Conservation (phyloP, 1,284 basidiomycete species). For the Cutaneotrichosporon arboriforme region DNA sequence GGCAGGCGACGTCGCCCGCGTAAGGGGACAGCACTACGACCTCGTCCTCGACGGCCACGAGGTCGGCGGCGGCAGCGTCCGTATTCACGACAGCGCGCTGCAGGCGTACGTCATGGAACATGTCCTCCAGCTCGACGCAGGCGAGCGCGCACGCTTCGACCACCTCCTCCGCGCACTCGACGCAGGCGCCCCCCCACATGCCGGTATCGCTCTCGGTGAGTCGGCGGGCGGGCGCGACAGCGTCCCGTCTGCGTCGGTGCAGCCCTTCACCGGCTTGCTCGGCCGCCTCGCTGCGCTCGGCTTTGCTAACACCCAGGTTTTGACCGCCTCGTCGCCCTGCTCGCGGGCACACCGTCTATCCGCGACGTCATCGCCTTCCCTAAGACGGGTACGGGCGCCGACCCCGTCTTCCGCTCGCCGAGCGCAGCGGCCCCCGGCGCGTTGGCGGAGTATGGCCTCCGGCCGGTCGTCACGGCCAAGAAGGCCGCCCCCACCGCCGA, state of each 20-base stretch:
- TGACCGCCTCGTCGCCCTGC: constrained; percentile 83
- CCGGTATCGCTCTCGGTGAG: constrained; percentile 83
- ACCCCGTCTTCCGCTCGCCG: constrained; percentile 83
- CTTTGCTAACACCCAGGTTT: constrained; percentile 57
- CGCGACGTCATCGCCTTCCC: constrained; percentile 96
- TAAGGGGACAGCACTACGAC: constrained; percentile 93
- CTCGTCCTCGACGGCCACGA: constrained; percentile 92
- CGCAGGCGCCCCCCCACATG: constrained; percentile 90
- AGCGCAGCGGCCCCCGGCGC: constrained; percentile 57
- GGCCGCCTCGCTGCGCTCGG: not conserved
- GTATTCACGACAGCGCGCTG: constrained; percentile 79
- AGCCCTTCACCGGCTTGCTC: not conserved
- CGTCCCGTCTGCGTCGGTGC: too few species aligned
- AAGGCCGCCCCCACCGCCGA: not conserved
- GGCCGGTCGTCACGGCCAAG: not conserved
- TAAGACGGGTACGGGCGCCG: constrained; percentile 76
- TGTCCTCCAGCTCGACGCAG: constrained; percentile 68
- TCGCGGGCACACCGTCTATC: constrained; percentile 77
- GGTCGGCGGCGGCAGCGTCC: constrained; percentile 88
- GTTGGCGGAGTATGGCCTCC: constrained; percentile 50
- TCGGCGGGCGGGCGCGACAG: constrained; percentile 10
- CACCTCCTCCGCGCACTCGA: constrained; percentile 79
- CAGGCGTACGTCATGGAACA: constrained; percentile 76
- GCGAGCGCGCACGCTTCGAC: constrained; percentile 69
- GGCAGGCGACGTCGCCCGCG: constrained; percentile 60